Evolutionary conservation across 306 rosid genomes (phyloP), one percentile per base, ranked within the genome.

Genomic region (Vigna reflexopilosa): DNA sequence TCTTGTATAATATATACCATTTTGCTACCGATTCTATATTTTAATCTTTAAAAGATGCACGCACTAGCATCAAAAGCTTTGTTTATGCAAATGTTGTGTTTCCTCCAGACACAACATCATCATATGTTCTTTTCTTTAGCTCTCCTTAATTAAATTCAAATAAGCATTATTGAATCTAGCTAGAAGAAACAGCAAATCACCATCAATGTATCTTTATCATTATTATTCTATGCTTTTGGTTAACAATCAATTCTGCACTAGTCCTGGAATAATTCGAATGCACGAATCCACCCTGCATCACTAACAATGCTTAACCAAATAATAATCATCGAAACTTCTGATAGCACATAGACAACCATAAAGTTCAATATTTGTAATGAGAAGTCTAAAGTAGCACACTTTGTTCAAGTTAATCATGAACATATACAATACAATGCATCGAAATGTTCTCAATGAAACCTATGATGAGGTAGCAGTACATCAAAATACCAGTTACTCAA

Each of bases 201-300:
- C 56, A 65, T 64, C 20, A 66, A 44, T 67, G 75, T 52, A 67
- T 16, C 67, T 77, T 67, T 77, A 77, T 77, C 12, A 63, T 63
- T 63, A 62, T 77, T 76, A 50, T 50, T 77, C 74, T 24, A 66
- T 66, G 73, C 30, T 76, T 76, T 65, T 63, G 40, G 72, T 63
- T 63, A 32, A 63, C 64, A 63, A 63, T 76, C 24, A 63, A 76
- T 49, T 70, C 63, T 76, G 73, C 73, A 64, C 73, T 65, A 64
- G 73, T 51, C 65, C 51, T 36, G 17, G 30, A 76, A 76, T 65
- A 50, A 76, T 76, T 66, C 20, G 19, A 66, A 66, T 38, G 3
- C 56, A 52, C 20, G 30, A 66, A 66, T 38, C 9, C 67, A 52
- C 69, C 74, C 57, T 77, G 67, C 81, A 77, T 77, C 74, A 77